Evolutionary conservation across 768 basidiomycete genomes (phyloP).

Genomic region (Amylocystis lapponica): DNA sequence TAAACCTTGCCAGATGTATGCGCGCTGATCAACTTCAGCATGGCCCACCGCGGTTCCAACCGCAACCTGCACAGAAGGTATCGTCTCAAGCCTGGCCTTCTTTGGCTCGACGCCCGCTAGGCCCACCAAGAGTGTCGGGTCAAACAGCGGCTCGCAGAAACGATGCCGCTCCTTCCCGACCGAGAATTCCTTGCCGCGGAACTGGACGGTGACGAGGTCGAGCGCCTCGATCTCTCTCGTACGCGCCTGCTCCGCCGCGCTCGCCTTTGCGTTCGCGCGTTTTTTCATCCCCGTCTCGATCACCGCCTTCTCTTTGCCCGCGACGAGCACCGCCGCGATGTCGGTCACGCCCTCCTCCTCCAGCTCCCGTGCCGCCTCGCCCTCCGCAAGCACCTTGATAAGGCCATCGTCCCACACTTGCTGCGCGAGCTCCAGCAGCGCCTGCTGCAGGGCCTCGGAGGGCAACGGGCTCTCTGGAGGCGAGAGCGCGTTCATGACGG

Average conservation of each 20-base stretch:
- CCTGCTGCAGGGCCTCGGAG: slow-evolving; percentile 40
- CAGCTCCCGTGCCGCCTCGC: slow-evolving; percentile 38
- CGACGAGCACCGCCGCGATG: slow-evolving; percentile 84
- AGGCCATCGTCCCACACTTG: slow-evolving; percentile 60
- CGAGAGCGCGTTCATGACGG: slow-evolving; percentile 52
- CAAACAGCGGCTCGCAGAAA: slow-evolving; percentile 87
- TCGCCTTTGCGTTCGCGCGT: slow-evolving; percentile 62
- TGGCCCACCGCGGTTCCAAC: slow-evolving; percentile 58
- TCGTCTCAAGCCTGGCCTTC: slow-evolving; percentile 14
- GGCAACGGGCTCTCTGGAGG: slow-evolving; percentile 43
- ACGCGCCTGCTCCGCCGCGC: slow-evolving; percentile 75
- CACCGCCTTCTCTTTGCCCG: slow-evolving; percentile 86
- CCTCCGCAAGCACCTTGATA: slow-evolving; percentile 68
- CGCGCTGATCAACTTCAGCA: slow-evolving; percentile 59
- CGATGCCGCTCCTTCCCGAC: slow-evolving; percentile 86
- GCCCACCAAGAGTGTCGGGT: slow-evolving; percentile 50
- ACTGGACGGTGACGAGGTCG: slow-evolving; percentile 74
- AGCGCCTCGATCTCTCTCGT: slow-evolving; percentile 79
- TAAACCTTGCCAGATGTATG: slow-evolving; percentile 71
- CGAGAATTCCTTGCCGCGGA: slow-evolving; percentile 64
- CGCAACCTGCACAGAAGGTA: slow-evolving; percentile 54
- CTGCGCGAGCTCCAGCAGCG: slow-evolving; percentile 58
- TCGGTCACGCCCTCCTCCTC: slow-evolving; percentile 72
- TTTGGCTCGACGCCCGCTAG: slow-evolving; percentile 9
- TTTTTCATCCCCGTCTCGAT: slow-evolving; percentile 84